Percentiles rank a stretch among this genome's conserved stretches.
These are phyloP conservation scores for Globisporangium viniferum DNA, from an alignment of 352 stramenopile genomes.

Conservation along the genomic window DNA sequence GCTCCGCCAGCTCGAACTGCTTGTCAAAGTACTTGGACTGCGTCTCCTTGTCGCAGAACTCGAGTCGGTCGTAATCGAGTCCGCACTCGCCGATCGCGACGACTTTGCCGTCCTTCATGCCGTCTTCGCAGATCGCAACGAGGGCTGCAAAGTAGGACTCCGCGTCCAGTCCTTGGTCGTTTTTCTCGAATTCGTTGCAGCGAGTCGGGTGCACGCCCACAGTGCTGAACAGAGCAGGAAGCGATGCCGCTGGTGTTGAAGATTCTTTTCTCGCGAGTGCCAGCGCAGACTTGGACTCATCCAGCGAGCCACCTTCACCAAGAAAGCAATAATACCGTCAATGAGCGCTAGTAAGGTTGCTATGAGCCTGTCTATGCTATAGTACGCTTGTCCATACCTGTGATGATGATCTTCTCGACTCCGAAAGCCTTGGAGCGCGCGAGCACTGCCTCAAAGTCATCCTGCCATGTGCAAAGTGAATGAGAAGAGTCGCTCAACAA, in stretches of 20 bases:
- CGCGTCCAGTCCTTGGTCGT: conserved; percentile 40
- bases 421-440: conserved; percentile 73
- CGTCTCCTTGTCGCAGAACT: conserved; percentile 92
- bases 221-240: conserved; percentile 54
- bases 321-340: background rate
- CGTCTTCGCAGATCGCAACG: conserved; percentile 51
- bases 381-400: conserved; percentile 31
- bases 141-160: conserved; percentile 66
- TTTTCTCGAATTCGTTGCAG: conserved; percentile 85
- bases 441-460: conserved; percentile 65
- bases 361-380: background rate
- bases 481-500: background rate
- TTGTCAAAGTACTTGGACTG: conserved; percentile 92
- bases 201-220: conserved; percentile 92
- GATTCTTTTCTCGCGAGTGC: conserved; percentile 22
- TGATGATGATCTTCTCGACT: conserved; percentile 93
- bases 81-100: conserved; percentile 96
- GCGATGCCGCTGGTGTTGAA: background rate
- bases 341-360: background rate
- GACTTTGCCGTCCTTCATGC: conserved; percentile 59
- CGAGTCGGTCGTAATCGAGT: conserved; percentile 95
- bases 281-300: conserved; percentile 38
- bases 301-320: conserved; percentile 33
- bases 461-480: background rate
- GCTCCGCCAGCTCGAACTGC: conserved; percentile 90